Evolutionary conservation across 805 yeast genomes (phyloP), one percentile per base, ranked within the genome.

Genomic region (Ogataea kodamae): DNA sequence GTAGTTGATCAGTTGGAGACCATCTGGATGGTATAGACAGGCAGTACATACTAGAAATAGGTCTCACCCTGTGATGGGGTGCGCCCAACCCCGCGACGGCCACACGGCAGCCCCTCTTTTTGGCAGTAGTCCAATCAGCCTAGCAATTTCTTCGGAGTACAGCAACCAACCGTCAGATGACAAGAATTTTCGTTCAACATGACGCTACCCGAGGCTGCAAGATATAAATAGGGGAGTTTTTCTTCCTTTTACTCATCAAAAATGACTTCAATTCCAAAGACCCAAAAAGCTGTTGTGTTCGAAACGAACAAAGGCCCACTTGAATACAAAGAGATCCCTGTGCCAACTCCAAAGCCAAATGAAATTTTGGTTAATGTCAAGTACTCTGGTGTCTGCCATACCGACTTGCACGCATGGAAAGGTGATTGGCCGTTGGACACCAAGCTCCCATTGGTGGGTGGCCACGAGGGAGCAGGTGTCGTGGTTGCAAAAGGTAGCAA

Each of bases 311-410:
- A 76, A 45, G 87, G 87, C 50, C 70, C 74, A 39, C 62, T 83
- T 48, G 60, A 64, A 43, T 80, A 78, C 71, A 73, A 72, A 57
- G 88, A 84, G 50, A 75, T 84, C 43, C 82, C 89, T 34, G 90
- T 85, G 37, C 94, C 95, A 52, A 63, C 59, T 30, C 95, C 95
- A 52, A 80, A 74, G 57, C 65, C 85, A 40, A 80, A 78, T 57
- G 89, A 86, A 65, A 70, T 86, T 48, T 72, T 87, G 59, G 70
- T 87, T 65, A 78, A 87, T 61, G 78, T 87, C 62, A 78, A 77
- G 66, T 86, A 79, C 72, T 77, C 95, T 17, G 96, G 96, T 64
- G 95, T 86, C 37, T 86, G 96, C 66, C 96, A 88, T 71, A 85
- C 95, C 22, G 96, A 86, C 58, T 74, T 87, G 60, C 96, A 87